Evolutionary conservation across 2,329 filamentous ascomycete genomes (phyloP).

Genomic region (Nigrospora sphaerica): DNA sequence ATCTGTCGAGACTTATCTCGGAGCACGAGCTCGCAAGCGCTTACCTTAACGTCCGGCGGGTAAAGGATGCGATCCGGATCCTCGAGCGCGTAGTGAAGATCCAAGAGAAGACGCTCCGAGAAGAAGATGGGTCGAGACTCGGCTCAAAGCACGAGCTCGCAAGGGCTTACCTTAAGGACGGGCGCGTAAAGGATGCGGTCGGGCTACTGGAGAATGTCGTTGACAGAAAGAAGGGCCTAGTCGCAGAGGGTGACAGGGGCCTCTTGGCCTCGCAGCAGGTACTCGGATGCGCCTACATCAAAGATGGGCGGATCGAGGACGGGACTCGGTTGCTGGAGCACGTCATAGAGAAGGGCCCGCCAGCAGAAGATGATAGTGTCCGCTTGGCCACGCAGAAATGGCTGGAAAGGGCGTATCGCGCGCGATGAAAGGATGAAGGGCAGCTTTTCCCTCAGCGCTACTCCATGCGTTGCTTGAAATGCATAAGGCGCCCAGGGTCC

Average conservation of each 20-base stretch:
- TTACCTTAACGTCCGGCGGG: neutral
- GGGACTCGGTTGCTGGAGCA: too few relatives aligned
- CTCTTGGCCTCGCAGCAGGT: constrained; percentile 4
- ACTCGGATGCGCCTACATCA: too few relatives aligned
- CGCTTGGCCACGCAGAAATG: too few relatives aligned
- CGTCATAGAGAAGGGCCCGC: too few relatives aligned
- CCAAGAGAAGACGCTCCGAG: neutral
- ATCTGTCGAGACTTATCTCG: neutral
- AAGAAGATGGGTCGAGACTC: neutral
- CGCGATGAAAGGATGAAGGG: too few relatives aligned
- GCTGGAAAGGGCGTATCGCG: too few relatives aligned
- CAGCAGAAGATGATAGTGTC: too few relatives aligned
- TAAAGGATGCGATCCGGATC: constrained; percentile 6
- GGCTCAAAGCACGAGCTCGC: constrained; percentile 7
- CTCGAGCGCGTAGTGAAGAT: constrained; percentile 4
- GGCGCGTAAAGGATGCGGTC: constrained; percentile 11
- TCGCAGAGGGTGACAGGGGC: constrained; percentile 4
- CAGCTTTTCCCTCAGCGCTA: too few relatives aligned
- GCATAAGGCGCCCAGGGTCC: too few relatives aligned
- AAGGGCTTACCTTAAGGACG: constrained; percentile 8
- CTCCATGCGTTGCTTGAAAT: too few relatives aligned
- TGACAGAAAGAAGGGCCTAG: neutral
- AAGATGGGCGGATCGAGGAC: too few relatives aligned
- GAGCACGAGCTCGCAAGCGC: neutral
- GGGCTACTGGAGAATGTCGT: constrained; percentile 15